A percentile compares a stretch with the other conserved stretches of the same genome.
phyloP scores from a whole-genome alignment of 129 eudicot genomes.

The Helianthus annuus region DNA sequence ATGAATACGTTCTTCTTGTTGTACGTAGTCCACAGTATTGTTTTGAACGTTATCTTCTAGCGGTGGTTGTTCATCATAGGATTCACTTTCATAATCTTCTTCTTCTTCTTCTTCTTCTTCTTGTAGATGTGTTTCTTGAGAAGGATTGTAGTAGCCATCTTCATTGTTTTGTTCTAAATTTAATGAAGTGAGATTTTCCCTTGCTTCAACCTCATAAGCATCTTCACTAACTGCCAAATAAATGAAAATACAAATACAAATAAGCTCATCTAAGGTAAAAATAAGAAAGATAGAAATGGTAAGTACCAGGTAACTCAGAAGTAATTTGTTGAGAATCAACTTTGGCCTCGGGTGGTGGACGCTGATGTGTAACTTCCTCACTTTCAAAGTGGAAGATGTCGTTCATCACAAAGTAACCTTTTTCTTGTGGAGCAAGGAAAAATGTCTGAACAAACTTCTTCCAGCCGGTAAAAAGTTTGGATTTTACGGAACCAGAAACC shows the following conservation, averaged over 20 bases:
- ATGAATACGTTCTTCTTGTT: no score
- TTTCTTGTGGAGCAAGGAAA: conserved; percentile 91
- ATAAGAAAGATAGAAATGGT: no score
- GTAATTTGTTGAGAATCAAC: conserved; percentile 52
- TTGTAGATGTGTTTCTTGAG: conserved; percentile 43
- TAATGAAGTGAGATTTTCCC: conserved; percentile 51
- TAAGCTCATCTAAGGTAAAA: no score
- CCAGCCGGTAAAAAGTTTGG: conserved; percentile 55
- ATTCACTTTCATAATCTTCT: conserved; percentile 33
- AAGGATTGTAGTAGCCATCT: conserved; percentile 47
- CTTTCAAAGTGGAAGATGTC: conserved; percentile 73
- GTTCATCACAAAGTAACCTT: conserved; percentile 77
- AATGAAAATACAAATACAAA: no score
- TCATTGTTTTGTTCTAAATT: conserved; percentile 54
- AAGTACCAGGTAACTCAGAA: conserved; percentile 62
- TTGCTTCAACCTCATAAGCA: conserved; percentile 63
- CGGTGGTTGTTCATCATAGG: conserved; percentile 49
- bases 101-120: conserved; percentile 37
- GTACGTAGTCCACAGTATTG: neutral
- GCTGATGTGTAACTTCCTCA: conserved; percentile 50
- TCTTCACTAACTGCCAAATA: conserved; percentile 50
- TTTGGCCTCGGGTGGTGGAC: conserved; percentile 27
- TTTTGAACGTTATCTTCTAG: conserved; percentile 40
- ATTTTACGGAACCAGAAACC: conserved; percentile 74
- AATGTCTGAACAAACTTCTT: conserved; percentile 85